These are phyloP conservation scores for Botryosphaeria agaves DNA, from an alignment of 2,329 filamentous ascomycete species.

Conservation along the genomic window DNA sequence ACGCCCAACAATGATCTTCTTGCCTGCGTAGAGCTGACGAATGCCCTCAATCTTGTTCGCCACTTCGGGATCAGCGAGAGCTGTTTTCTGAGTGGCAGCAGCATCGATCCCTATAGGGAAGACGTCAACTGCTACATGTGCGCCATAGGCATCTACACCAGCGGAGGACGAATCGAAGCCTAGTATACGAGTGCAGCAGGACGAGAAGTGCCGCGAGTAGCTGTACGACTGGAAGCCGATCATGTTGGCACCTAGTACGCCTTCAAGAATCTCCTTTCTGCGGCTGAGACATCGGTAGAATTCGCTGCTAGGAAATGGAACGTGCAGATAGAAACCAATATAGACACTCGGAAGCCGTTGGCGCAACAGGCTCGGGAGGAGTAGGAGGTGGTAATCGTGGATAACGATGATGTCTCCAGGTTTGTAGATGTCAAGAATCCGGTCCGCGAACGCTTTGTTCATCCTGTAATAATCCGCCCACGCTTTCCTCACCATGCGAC, in stretches of 20 bases:
- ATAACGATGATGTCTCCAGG: conserved; percentile 85
- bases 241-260: conserved; percentile 79
- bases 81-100: conserved; percentile 55
- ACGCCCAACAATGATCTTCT: conserved; percentile 87
- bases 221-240: conserved; percentile 92
- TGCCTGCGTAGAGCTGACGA: conserved; percentile 63
- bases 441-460: conserved; percentile 83
- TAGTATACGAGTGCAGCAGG: conserved; percentile 79
- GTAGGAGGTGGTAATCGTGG: conserved; percentile 85
- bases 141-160: conserved; percentile 77
- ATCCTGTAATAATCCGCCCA: conserved; percentile 90
- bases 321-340: conserved; percentile 87
- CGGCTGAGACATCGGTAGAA: conserved; percentile 79
- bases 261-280: conserved; percentile 79
- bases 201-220: conserved; percentile 87
- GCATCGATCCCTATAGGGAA: conserved; percentile 93
- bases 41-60: conserved; percentile 56
- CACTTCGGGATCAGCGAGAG: conserved; percentile 53
- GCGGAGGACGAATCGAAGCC: conserved; percentile 76
- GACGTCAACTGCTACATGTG: conserved; percentile 77
- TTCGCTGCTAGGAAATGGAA: conserved; percentile 90
- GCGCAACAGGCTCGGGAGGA: conserved; percentile 75
- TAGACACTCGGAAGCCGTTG: conserved; percentile 79
- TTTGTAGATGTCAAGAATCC: conserved; percentile 75
- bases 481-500: conserved; percentile 59